These are phyloP conservation scores for Marvania coccoides DNA, from an alignment of 139 green algal genomes.

Conservation along the genomic window DNA sequence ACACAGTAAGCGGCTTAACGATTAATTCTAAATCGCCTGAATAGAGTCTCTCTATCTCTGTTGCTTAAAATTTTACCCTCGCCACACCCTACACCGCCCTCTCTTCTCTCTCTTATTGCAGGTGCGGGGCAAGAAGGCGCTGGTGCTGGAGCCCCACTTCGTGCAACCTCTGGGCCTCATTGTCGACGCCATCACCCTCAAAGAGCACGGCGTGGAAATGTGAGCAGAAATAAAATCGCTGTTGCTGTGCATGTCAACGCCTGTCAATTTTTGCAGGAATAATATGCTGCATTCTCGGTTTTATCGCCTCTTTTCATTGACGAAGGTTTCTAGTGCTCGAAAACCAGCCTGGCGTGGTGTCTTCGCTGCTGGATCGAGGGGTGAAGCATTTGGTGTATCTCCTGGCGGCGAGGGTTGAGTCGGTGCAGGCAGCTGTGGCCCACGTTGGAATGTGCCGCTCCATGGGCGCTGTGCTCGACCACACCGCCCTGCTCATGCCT, in stretches of 20 bases:
- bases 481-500: constrained; percentile 1
- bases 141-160: constrained; percentile 75
- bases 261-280: neutral
- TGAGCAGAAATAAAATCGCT: constrained; percentile 15
- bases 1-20: constrained; percentile 38
- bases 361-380: constrained; percentile 7
- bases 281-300: neutral
- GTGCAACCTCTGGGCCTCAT: constrained; percentile 67
- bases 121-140: constrained; percentile 72
- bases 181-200: constrained; percentile 58
- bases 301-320: neutral
- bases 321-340: constrained; percentile 19
- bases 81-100: neutral
- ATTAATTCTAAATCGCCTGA: neutral
- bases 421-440: constrained; percentile 1
- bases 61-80: neutral
- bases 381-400: constrained; percentile 27
- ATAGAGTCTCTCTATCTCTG: neutral
- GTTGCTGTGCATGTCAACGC: neutral
- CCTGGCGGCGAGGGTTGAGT: constrained; percentile 3
- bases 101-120: constrained; percentile 14
- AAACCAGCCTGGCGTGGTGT: constrained; percentile 3
- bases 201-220: constrained; percentile 82
- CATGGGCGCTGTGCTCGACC: neutral
- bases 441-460: constrained; percentile 15